phyloP scores from a whole-genome alignment of 306 rosid genomes.

The Quercus agrifolia region DNA sequence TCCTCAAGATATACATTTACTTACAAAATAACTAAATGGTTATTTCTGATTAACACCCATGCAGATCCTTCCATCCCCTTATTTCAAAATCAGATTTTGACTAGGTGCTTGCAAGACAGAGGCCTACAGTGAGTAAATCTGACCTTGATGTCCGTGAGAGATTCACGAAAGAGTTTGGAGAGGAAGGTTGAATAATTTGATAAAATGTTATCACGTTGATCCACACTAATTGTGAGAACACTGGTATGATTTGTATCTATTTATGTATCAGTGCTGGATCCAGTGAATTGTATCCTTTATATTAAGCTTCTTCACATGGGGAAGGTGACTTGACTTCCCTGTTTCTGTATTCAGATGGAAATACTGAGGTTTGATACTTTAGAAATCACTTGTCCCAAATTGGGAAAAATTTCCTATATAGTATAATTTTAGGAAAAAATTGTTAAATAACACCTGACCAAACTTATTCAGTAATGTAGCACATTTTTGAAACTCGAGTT shows the following conservation, averaged over 20 bases:
- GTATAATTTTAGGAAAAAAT: no score
- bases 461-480: no score
- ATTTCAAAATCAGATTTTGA: slow-evolving; percentile 80
- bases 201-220: slow-evolving; percentile 33
- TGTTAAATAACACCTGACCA: no score
- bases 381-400: slow-evolving; percentile 33
- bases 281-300: slow-evolving; percentile 34
- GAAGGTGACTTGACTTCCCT: slow-evolving; percentile 40
- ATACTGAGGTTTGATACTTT: slow-evolving; percentile 26
- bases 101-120: slow-evolving; percentile 94
- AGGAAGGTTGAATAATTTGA: slow-evolving; percentile 73
- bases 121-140: slow-evolving; percentile 90
- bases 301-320: slow-evolving; percentile 27
- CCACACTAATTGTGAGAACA: slow-evolving; percentile 25
- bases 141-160: slow-evolving; percentile 89
- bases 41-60: slow-evolving; percentile 15
- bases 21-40: slow-evolving; percentile 13
- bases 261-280: slow-evolving; percentile 30
- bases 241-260: slow-evolving; percentile 36
- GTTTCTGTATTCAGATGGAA: slow-evolving; percentile 37
- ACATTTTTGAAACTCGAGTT: no score
- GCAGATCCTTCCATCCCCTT: slow-evolving; percentile 95
- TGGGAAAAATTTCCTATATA: no score
- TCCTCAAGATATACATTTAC: not conserved
- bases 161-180: slow-evolving; percentile 95